A percentile compares a stretch with the other conserved stretches of the same genome.
phyloP scores from a whole-genome alignment of 306 rosid genomes.

The Fragaria iinumae region DNA sequence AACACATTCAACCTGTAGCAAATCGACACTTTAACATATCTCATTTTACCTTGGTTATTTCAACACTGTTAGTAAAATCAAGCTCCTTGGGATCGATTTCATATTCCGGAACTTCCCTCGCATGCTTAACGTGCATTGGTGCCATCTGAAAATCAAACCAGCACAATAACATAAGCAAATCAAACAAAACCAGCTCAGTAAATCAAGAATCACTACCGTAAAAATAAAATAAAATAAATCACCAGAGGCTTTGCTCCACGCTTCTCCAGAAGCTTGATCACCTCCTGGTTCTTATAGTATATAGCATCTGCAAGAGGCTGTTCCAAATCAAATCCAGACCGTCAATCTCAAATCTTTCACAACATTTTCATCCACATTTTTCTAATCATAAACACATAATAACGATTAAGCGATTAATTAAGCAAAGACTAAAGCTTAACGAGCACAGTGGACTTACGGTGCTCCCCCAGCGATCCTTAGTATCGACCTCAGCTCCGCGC shows the following conservation, averaged over 20 bases:
- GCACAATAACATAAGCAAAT: neutral
- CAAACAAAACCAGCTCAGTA: conserved; percentile 13
- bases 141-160: conserved; percentile 48
- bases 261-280: conserved; percentile 77
- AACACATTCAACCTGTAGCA: neutral
- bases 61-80: conserved; percentile 78
- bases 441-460: conserved; percentile 44
- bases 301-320: conserved; percentile 96
- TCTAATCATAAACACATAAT: neutral
- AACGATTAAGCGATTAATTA: neutral
- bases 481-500: conserved; percentile 62
- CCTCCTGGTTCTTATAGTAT: conserved; percentile 66
- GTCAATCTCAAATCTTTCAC: neutral
- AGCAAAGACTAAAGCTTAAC: neutral
- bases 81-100: conserved; percentile 86
- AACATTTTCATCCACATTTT: neutral
- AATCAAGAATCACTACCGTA: neutral
- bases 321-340: conserved; percentile 26
- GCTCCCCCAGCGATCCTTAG: conserved; percentile 87
- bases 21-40: neutral
- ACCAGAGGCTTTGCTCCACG: conserved; percentile 82
- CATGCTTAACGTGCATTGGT: conserved; percentile 75
- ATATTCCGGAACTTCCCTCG: conserved; percentile 90
- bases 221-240: neutral
- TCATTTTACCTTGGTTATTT: conserved; percentile 64